Base-by-base conservation (phyloP, 768 basidiomycete genomes). In the Cantharellus anzutake region DNA sequence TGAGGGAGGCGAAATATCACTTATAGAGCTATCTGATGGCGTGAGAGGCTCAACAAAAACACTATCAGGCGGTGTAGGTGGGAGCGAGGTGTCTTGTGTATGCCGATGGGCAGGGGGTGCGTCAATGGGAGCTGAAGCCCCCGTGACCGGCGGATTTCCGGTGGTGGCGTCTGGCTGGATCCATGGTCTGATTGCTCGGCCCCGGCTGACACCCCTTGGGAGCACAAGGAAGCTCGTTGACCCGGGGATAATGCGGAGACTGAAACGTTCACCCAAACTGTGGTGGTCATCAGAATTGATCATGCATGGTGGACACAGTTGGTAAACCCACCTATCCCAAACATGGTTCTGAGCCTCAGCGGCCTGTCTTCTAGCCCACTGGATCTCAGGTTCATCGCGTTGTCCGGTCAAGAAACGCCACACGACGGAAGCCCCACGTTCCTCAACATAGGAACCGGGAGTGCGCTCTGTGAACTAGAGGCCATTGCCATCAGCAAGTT, bases 281-380 rank as follows among this genome's bases (percentile, higher is more conserved):
- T 4, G 29, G 14, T n/a, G 37, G 34, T 16, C 20, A 59, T 20
- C n/a, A 50, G 44, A 48, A 11, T 11, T 11, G 11, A 29, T 11
- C 1, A 48, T 48, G 11, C 44, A 29, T 7, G 2, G 42, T 20
- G 52, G 37, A 41, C 14, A 57, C 55, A 41, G 5, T 5, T 44
- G 55, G 38, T 29, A n/a, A 3, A 44, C 65, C 39, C 48, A 79
- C 79, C 78, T 80, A 68, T 89, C 88, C 66, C 87, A 90, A 63
- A 90, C 86, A 65, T 91, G 89, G 70, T 92, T 92, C 70, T 91
- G 89, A 29, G 89, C 89, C 68, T 90, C 88, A 0, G 86, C 86
- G 1, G 89, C 89, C 67, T 91, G 88, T 29, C 89, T 73, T 40
- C 83, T 77, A 0, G 87, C 89, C 89, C 89, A 92, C 60, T 79